Evolutionary conservation across 768 basidiomycete species (phyloP), one percentile per base, ranked within the genome.

Genomic region (Mycena olivaceomarginata): DNA sequence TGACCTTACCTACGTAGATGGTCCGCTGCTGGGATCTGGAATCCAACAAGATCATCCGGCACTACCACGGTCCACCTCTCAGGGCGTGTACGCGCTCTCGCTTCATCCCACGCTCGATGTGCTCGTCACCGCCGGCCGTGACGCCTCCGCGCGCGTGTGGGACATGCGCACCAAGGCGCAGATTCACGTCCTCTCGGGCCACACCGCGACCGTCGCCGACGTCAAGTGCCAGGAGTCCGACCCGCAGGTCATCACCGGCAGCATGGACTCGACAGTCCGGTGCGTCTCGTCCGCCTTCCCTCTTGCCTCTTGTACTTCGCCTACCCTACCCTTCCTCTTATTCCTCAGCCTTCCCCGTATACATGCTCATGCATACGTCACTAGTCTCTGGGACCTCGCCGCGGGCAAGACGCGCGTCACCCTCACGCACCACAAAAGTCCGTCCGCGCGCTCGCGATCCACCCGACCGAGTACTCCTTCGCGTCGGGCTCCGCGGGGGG

Each of bases 101-200:
- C 89, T 99, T 2, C 98, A 99, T 82, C 98, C 98, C 1, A 99
- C 98, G 0, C 92, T 99, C 67, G 98, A 99, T 82, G 89, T 99
- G 4, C 92, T 99, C 53, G 97, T 99, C 60, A 99, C 98, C 0
- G 93, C 95, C 5, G 98, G 98, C 56, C 94, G 98, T 81, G 98
- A 99, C 82, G 97, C 98, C 10, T 97, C 97, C 12, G 98, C 98
- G 2, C 93, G 98, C 74, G 98, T 99, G 0, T 99, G 98, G 98
- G 98, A 99, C 83, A 99, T 99, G 98, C 93, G 98, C 56, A 98
- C 98, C 43, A 98, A 99, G 83, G 95, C 97, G 12, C 96, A 97
- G 82, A 96, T 99, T 66, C 97, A 98, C 84, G 95, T 97, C 57
- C 91, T 99, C 31, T 87, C 96, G 0, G 98, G 98, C 2, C 98